Percentiles rank a stretch among this genome's conserved stretches.
Conservation (phyloP, 257 asterid genomes). For the Leptodermis oblonga region DNA sequence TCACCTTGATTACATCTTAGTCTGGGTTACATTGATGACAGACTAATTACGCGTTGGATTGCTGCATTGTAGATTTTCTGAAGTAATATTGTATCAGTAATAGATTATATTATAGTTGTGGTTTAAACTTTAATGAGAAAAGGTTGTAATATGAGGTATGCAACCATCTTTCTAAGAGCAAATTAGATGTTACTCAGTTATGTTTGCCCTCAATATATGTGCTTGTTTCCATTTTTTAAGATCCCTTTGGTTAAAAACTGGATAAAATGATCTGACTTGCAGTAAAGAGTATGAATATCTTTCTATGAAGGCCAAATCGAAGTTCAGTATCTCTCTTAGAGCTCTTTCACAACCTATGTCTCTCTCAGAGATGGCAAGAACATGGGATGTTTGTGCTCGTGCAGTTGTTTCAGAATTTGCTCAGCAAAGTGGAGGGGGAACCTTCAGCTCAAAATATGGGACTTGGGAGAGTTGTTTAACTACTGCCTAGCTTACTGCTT, state of each 20-base stretch:
- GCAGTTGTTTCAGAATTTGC: slow-evolving; percentile 63
- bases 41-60: not conserved
- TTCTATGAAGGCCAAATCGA: slow-evolving; percentile 62
- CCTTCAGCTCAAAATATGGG: slow-evolving; percentile 78
- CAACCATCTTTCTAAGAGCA: too few species aligned
- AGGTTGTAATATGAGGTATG: not conserved
- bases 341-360: slow-evolving; percentile 68
- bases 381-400: slow-evolving; percentile 79
- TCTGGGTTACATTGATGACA: not conserved
- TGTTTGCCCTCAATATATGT: too few species aligned
- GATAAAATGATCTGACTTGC: slow-evolving; percentile 9
- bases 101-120: not conserved
- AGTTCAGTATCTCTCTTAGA: slow-evolving; percentile 66
- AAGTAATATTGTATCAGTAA: not conserved
- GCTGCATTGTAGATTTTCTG: not conserved
- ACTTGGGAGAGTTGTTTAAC: slow-evolving; percentile 70
- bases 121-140: not conserved
- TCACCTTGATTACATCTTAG: not conserved
- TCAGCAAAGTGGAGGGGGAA: slow-evolving; percentile 77
- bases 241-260: not conserved
- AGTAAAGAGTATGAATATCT: slow-evolving; percentile 72
- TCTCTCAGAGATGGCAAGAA: slow-evolving; percentile 64
- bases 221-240: not conserved
- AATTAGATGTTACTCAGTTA: not conserved
- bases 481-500: slow-evolving; percentile 19